phyloP scores from a whole-genome alignment of 257 asterid genomes.

The Agastache rugosa region DNA sequence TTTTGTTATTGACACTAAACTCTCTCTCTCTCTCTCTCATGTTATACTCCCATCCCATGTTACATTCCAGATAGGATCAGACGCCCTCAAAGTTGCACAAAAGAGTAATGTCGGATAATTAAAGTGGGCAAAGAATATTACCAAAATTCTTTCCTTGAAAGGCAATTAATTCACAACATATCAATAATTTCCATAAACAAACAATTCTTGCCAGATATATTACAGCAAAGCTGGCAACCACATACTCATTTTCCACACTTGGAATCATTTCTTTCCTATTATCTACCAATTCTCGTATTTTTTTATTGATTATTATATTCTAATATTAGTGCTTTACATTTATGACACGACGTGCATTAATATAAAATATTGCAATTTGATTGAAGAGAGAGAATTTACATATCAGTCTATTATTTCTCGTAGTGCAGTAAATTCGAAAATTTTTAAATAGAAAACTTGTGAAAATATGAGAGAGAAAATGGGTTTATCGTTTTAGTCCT shows the following conservation, averaged over 20 bases:
- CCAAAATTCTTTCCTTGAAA: constrained; percentile 20
- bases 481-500: neutral
- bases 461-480: neutral
- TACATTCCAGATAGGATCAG: neutral
- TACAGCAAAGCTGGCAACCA: constrained; percentile 31
- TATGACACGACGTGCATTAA: neutral
- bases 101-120: constrained; percentile 1
- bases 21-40: neutral
- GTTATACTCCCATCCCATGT: neutral
- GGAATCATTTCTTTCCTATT: neutral
- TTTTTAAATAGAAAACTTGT: neutral
- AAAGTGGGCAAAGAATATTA: constrained; percentile 22
- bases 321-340: neutral
- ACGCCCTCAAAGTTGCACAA: constrained; percentile 10
- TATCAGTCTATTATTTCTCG: neutral
- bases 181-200: constrained; percentile 9
- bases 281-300: neutral
- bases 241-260: neutral
- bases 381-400: neutral
- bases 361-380: neutral
- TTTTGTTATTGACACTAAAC: too few relatives aligned
- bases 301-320: neutral
- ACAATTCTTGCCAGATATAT: constrained; percentile 25
- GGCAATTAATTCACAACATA: constrained; percentile 11
- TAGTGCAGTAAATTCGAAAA: neutral